Percentiles rank a stretch among this genome's conserved stretches.
Conservation (phyloP, 306 rosid genomes). For the Purshia tridentata region DNA sequence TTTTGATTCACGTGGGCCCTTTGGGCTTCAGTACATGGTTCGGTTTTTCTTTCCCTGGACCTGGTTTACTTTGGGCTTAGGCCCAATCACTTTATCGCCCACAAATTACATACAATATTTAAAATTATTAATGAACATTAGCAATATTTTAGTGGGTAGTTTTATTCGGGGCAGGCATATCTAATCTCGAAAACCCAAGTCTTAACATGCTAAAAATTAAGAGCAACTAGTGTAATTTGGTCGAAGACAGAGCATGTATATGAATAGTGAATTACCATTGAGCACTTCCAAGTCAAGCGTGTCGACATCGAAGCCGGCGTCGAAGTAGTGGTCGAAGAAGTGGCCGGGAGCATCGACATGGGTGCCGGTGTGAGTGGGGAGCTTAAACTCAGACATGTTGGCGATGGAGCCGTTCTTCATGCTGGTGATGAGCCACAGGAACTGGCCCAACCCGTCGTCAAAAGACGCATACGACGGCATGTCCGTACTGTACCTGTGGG, state of each 20-base stretch:
- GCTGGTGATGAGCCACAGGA: constrained; percentile 63
- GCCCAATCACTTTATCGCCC: too few species aligned
- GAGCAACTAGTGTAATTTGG: too few species aligned
- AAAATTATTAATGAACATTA: too few species aligned
- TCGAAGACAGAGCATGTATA: background rate
- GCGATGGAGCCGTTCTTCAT: constrained; percentile 82
- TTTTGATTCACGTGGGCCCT: too few species aligned
- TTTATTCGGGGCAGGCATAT: too few species aligned
- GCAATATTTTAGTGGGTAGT: too few species aligned
- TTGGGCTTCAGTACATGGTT: too few species aligned
- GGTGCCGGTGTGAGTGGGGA: constrained; percentile 76
- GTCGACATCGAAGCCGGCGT: constrained; percentile 84
- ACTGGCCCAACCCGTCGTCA: constrained; percentile 64
- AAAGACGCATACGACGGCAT: constrained; percentile 56
- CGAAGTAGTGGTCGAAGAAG: constrained; percentile 69
- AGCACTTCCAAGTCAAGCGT: constrained; percentile 69
- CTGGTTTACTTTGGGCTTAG: too few species aligned
- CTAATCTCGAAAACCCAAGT: too few species aligned
- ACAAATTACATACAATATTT: too few species aligned
- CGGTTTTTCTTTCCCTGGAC: too few species aligned
- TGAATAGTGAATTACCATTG: constrained; percentile 44
- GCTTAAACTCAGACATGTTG: constrained; percentile 56
- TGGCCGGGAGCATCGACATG: constrained; percentile 88
- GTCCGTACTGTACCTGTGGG: constrained; percentile 46
- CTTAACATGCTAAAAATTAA: too few species aligned